Base-by-base conservation (phyloP, 2,329 filamentous ascomycete species). In the Apiospora phragmitis region DNA sequence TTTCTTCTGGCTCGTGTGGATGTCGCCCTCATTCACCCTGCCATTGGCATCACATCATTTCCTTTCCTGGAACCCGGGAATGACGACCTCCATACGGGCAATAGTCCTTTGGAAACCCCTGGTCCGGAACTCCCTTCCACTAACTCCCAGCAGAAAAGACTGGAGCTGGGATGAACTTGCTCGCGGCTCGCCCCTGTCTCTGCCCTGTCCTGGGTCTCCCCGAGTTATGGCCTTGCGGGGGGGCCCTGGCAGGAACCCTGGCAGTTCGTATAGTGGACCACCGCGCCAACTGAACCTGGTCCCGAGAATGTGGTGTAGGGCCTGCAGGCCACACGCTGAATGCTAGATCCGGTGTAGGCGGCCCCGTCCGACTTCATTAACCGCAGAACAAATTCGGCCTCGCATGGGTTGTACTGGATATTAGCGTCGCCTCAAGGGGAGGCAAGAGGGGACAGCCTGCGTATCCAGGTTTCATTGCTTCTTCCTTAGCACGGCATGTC, bases 211-310 rank as follows among this genome's bases (percentile, higher is more conserved):
- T 35, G 51, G 51, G 51, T 35, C 51, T 59, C 51, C 51, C 51
- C 51, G 51, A 59, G 51, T 59, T 29, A 59, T 59, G 29, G 26
- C 51, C 29, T 59, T 59, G 29, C 51, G 49, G 51, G 51, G 51
- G 51, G 18, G 26, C 16, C 38, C 51, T 59, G 51, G 51, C 14
- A 55, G 26, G 1, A 55, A 32, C 49, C 51, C 51, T 59, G 51
- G 51, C 51, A 59, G 51, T 59, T 59, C 51, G 51, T 59, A 59
- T 59, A 59, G 51, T 59, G 51, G 51, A 59, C 51, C 51, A 32
- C 26, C 16, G 16, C 29, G 29, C 51, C 16, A 59, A 32, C 9
- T 29, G 26, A 9, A 35, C 7, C 51, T 59, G 29, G 51, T 35
- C 51, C 51, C 51, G 51, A 35, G 29, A 32, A 59, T 21, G 29